Evolutionary conservation across 148 eudicot species (phyloP), one percentile per base, ranked within the genome.

Genomic region (Rhododendron mucronatum): DNA sequence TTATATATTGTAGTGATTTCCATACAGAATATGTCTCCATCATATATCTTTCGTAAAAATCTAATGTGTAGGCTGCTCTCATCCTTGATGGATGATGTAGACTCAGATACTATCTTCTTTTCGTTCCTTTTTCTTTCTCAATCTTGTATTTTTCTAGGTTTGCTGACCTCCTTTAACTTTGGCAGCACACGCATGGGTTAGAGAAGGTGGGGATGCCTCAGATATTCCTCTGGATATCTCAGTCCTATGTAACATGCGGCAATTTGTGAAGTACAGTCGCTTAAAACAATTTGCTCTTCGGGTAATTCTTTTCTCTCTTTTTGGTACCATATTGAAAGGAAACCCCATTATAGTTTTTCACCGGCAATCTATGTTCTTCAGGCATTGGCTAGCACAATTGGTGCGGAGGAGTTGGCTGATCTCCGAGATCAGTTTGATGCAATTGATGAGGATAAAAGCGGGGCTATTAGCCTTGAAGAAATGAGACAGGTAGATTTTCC

Each of bases 171-270:
- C 26, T 83, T 7, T 37, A 41, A 51, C 74, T 51, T 85, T 78
- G 85, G 11, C 95, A 96, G 99, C 98, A 86, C 98, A 96, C 84
- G 95, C 95, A 86, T 96, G 99, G 99, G 99, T 96, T 85, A 89
- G 99, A 89, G 99, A 96, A 92, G 99, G 98, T 53, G 99, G 99
- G 84, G 87, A 90, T 87, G 99, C 99, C 74, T 93, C 90, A 4
- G 99, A 95, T 86, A 96, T 96, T 87, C 98, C 99, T 83, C 84
- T 96, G 20, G 99, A 96, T 86, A 96, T 96, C 82, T 96, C 95
- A 63, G 99, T 96, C 85, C 89, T 96, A 67, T 86, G 85, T 84
- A 95, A 96, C 89, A 93, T 96, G 95, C 93, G 99, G 55, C 95
- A 95, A 82, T 96, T 96, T 87, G 98, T 96, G 65, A 96, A 92